Evolutionary conservation across 495 filamentous ascomycete species (phyloP), one percentile per base, ranked within the genome.

Genomic region (Lasiosphaeria hispida): DNA sequence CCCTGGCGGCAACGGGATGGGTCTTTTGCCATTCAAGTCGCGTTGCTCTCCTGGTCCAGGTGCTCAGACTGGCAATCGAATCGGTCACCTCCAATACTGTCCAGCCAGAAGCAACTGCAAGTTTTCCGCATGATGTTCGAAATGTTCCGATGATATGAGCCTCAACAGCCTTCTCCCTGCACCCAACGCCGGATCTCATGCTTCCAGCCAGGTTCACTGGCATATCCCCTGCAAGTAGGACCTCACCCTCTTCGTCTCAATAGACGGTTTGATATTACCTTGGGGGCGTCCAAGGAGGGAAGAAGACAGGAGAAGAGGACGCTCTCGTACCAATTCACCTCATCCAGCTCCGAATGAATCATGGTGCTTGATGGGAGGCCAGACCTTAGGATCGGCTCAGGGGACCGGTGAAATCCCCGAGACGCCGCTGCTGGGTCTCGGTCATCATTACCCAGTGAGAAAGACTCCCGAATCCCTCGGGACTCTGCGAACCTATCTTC

Each of bases 401-500:
- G 42, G 17, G 14, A 6, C 5, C 35, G 6, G 19, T 19, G 49
- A 52, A 52, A 38, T 52, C 49, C 39, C 49, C 49, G 49, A 52
- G 35, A 52, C 49, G n/a, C 14, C 47, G 14, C 23, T 30, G 23
- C 23, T 30, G 23, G 36, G 47, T 33, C 10, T n/a, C 3, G 7
- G 49, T 34, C 34, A 52, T 19, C 8, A 38, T 19, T n/a, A 18
- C 14, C 34, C 42, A 11, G n/a, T 14, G 50, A 13, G 36, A 15
- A 36, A 7, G 40, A 13, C n/a, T 40, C 19, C 13, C 13, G 39
- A 18, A 10, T 10, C 13, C 5, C 34, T 55, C 53, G 53, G 53
- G 47, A 45, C 30, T 48, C 37, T 38, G 15, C 42, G 33, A 39
- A 47, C 7, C 53, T 42, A 47, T 47, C 42, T 37, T 36, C 53